Evolutionary conservation across 2,329 filamentous ascomycete genomes (phyloP), one percentile per base, ranked within the genome.

Genomic region (Microascus cirrosus): DNA sequence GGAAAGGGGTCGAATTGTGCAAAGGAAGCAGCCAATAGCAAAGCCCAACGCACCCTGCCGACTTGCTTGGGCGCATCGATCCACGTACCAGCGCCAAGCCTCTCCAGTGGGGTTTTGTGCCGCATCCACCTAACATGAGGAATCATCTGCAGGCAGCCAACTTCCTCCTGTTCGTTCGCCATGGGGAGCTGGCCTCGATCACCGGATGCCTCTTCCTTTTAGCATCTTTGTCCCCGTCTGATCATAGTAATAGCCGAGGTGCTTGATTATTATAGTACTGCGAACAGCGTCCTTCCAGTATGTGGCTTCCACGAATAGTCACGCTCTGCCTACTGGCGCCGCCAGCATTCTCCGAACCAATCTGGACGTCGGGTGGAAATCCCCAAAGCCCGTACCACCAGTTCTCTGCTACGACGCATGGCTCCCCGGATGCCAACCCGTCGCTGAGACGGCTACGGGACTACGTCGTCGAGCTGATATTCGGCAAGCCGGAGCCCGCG

Each of bases 391-490:
- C 28, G 20, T 50, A 42, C 25, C 28, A 51, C n/a, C 39, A 51
- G 18, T 56, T 53, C 59, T 4, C 62, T 58, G 28, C 60, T 73
- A 53, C 80, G 80, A 55, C 77, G 78, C 59, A 66, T 81, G 58
- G 76, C 74, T 75, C 79, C 60, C 76, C 82, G 62, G 71, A 70
- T 35, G 72, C 73, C 15, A 56, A 51, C 36, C 57, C 57, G 13
- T 58, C 32, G 12, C 36, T 58, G 10, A 52, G 20, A 50, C 50
- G 57, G n/a, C 57, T 58, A 10, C 51, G 57, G 12, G 57, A 58
- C 24, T 51, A 56, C n/a, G 20, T 56, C 51, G 70, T 81, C 42
- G 77, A 80, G 62, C 68, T 77, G 32, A 64, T 82, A 51, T 81
- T 82, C 59, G 77, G 79, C 13, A 69, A 70, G 7, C 73, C 74